phyloP scores from a whole-genome alignment of 352 stramenopile genomes.

The Thalassiosira sp. region DNA sequence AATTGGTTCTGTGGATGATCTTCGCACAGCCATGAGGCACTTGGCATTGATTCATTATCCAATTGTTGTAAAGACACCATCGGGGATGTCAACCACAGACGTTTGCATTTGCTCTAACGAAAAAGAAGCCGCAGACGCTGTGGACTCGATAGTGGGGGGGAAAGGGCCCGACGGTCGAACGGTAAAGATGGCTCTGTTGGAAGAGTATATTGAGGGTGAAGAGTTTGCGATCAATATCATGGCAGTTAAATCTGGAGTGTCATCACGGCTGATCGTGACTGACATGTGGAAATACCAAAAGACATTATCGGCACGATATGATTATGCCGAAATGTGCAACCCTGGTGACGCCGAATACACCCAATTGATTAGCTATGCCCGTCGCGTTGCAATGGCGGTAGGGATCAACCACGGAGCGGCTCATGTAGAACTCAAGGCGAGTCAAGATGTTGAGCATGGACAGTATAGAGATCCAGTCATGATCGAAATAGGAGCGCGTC shows the following conservation, averaged over 20 bases:
- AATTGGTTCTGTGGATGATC: slow-evolving; percentile 3
- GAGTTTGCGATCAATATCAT: slow-evolving; percentile 40
- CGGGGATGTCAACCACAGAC: slow-evolving; percentile 29
- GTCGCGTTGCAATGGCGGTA: slow-evolving; percentile 8
- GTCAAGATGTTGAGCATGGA: slow-evolving; percentile 4
- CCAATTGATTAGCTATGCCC: slow-evolving; percentile 13
- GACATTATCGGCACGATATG: slow-evolving; percentile 12
- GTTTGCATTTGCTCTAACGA: slow-evolving; percentile 25
- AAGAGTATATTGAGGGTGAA: slow-evolving; percentile 26
- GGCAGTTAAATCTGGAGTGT: background rate
- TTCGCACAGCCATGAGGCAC: background rate
- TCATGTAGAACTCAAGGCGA: slow-evolving; percentile 34
- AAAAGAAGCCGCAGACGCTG: slow-evolving; percentile 4
- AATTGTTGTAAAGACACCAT: slow-evolving; percentile 30
- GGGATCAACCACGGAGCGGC: slow-evolving; percentile 20
- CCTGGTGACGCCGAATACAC: slow-evolving; percentile 25
- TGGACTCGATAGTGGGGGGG: slow-evolving; percentile 18
- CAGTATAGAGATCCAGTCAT: slow-evolving; percentile 20
- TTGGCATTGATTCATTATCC: slow-evolving; percentile 14
- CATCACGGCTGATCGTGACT: slow-evolving; percentile 6
- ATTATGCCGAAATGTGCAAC: slow-evolving; percentile 33
- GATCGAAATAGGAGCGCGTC: slow-evolving; percentile 37
- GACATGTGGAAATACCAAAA: slow-evolving; percentile 41
- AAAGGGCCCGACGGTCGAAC: slow-evolving; percentile 21
- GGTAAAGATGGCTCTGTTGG: slow-evolving; percentile 16